Evolutionary conservation across 2,329 filamentous ascomycete species (phyloP), one percentile per base, ranked within the genome.

Genomic region (Fusarium tanahbumbuense): DNA sequence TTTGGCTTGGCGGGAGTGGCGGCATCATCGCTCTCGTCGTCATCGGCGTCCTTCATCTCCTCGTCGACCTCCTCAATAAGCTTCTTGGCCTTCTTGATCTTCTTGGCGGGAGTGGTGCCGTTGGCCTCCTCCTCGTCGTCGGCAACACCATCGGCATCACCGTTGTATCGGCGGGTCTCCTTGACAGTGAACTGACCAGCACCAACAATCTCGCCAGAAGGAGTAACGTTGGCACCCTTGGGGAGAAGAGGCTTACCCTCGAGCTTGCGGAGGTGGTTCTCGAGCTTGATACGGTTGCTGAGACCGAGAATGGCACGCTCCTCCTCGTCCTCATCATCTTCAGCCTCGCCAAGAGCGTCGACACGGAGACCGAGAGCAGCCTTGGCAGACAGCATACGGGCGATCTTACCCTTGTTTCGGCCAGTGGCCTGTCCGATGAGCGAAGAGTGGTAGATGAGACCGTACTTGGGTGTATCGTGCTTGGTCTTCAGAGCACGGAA

Each of bases 371-470:
- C 94, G 53, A 99, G 89, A 27, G 96, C 93, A 48, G 95, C 91
- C 87, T 98, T 98, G 74, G 95, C 92, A 50, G 96, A 92, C 67
- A 99, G 88, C 86, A 97, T 94, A 87, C 96, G 93, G 44, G 96
- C 96, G 78, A 99, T 97, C 87, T 99, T 99, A 76, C 96, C 96
- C 91, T 99, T 99, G 87, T 98, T 98, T 86, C 93, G 95, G 77
- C 96, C 96, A 22, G 93, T 97, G 30, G 96, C 96, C 84, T 99
- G 96, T 46, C 96, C 97, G 72, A 99, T 97, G 47, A 99, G 88
- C 28, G 93, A 96, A 50, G 93, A 92, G 82, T 97, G 92, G 84
- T 96, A 97, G 80, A 97, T 93, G 71, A 97, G 87, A 87, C 96
- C 96, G 77, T 98, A 99, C 83, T 98, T 99, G 78, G 96, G 96